Evolutionary conservation across 2,329 filamentous ascomycete genomes (phyloP).

Genomic region (Colletotrichum orbiculare): DNA sequence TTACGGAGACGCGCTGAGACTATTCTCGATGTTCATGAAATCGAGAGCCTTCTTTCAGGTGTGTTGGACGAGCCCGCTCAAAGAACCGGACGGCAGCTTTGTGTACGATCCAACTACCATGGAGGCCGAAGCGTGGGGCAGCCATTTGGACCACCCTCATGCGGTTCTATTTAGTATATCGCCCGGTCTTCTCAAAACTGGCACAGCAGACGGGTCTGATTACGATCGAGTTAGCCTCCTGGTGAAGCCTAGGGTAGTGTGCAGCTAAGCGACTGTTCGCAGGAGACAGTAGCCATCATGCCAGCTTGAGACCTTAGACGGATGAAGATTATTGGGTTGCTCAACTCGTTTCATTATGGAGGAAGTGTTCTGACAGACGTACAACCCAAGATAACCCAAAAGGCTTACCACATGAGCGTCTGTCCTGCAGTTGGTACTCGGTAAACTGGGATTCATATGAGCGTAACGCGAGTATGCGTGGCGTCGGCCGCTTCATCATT

Average conservation of each 20-base stretch:
- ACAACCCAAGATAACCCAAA: too few species aligned
- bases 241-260: slow-evolving; percentile 14
- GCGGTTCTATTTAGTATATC: background rate
- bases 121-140: background rate
- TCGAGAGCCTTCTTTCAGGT: background rate
- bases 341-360: too few species aligned
- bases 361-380: too few species aligned
- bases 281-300: too few species aligned
- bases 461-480: too few species aligned
- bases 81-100: background rate
- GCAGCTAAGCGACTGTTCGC: background rate
- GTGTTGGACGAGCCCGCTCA: background rate
- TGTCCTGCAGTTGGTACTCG: too few species aligned
- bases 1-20: background rate
- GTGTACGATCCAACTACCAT: background rate
- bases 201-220: slow-evolving; percentile 29
- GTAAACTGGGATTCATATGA: too few species aligned
- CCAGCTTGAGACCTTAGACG: too few species aligned
- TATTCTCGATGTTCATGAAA: background rate
- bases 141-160: background rate
- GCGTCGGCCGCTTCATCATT: too few species aligned
- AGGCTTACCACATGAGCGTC: too few species aligned
- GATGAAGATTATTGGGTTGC: too few species aligned
- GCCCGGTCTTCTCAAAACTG: slow-evolving; percentile 13
- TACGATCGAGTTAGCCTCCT: slow-evolving; percentile 20